Base-by-base conservation (phyloP, 257 asterid species). In the Scutellaria barbata region DNA sequence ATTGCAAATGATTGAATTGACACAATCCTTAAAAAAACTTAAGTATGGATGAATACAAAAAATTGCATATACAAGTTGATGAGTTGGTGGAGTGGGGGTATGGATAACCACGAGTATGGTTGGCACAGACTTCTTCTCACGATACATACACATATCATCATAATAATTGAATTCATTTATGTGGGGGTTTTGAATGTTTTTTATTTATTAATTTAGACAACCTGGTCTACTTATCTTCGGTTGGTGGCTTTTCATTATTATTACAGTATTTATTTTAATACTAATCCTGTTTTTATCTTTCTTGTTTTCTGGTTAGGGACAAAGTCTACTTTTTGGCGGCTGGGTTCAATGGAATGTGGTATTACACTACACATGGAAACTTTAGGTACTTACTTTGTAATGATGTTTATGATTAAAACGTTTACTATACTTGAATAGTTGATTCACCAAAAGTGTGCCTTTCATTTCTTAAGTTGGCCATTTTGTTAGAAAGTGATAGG, bases 61-160 rank as follows among this genome's bases (percentile, higher is more conserved):
- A 54, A 54, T 54, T 54, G 7, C 37, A 54, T 30, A 54, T 54
- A 54, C 9, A 20, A 53, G 20, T 3, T 53, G 60, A 2, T 53
- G 35, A 8, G 60, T 18, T 53, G 60, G 60, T 53, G 60, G 37
- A 9, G 35, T 39, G 70, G 30, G 52, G 47, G 67, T 55, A 66
- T 61, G 79, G 81, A 61, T 72, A 70, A 74, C 70, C 59, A 30
- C 35, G n/a, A 35, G 48, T 43, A 66, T 61, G 63, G 71, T 62
- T 50, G 81, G 74, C 62, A 59, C 66, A 41, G 83, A 63, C 74
- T 63, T 52, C 18, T 72, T 75, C 75, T 43, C 60, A 47, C 5
- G 20, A 35, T 68, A 69, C 13, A 62, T 30, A 30, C 35, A 30
- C 3, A 30, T 5, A 30, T 30, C 35, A 30, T 30, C 35, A 3